phyloP scores from a whole-genome alignment of 2,329 filamentous ascomycete species.

The Xylaria arbuscula region DNA sequence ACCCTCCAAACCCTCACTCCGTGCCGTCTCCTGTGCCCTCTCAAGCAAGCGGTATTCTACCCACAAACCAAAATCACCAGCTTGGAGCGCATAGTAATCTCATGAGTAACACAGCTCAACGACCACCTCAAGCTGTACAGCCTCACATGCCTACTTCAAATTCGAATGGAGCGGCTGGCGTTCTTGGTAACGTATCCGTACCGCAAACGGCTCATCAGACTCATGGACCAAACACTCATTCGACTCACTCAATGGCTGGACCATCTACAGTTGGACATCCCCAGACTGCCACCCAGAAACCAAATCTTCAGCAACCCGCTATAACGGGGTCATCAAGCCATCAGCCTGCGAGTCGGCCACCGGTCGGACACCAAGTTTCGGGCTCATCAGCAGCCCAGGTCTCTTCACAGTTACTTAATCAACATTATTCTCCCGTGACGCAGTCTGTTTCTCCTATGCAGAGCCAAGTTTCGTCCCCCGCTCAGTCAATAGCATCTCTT shows the following conservation, averaged over 20 bases:
- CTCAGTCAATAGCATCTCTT: slow-evolving; percentile 46
- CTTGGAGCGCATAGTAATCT: slow-evolving; percentile 9
- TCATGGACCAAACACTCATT: slow-evolving; percentile 1
- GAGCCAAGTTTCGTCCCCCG: slow-evolving; percentile 49
- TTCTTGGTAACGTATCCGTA: neutral
- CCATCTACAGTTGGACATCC: slow-evolving; percentile 22
- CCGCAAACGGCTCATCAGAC: slow-evolving; percentile 16
- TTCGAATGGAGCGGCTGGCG: slow-evolving; percentile 15
- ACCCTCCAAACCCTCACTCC: neutral
- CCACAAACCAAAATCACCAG: slow-evolving; percentile 5
- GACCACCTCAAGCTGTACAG: slow-evolving; percentile 15
- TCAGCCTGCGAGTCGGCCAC: slow-evolving; percentile 24
- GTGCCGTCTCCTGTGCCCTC: slow-evolving; percentile 13
- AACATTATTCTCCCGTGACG: slow-evolving; percentile 38
- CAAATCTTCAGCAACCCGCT: slow-evolving; percentile 26
- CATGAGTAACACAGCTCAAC: slow-evolving; percentile 15
- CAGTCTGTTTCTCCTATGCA: slow-evolving; percentile 45
- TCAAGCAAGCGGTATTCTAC: slow-evolving; percentile 10
- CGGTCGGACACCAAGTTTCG: slow-evolving; percentile 16
- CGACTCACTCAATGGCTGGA: slow-evolving; percentile 18
- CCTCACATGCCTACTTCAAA: slow-evolving; percentile 5
- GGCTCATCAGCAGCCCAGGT: slow-evolving; percentile 4
- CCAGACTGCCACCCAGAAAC: slow-evolving; percentile 18
- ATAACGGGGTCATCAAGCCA: slow-evolving; percentile 3
- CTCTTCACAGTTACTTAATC: slow-evolving; percentile 30